Base-by-base conservation (phyloP, 73 alveolate species). In the Breviolum minutum region DNA sequence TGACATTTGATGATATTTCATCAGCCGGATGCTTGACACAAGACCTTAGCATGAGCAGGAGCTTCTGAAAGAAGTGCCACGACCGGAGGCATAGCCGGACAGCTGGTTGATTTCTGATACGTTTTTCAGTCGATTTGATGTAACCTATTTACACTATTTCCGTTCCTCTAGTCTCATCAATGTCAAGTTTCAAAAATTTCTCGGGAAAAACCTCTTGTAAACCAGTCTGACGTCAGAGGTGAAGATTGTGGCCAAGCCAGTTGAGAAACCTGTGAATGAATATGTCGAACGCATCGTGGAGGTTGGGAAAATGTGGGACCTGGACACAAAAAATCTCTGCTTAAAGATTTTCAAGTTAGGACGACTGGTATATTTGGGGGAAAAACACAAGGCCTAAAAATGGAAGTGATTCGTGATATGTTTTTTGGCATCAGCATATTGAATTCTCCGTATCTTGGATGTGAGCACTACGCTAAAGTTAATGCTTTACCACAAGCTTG, bases 241-340 rank as follows among this genome's bases (percentile, higher is more conserved):
- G 73, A 87, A 80, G 91, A 63, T 81, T 30, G 99, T 94, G 99
- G 94, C 92, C 30, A 94, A 81, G 48, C 92, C 92, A 6, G 94
- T 94, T 61, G 99, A 94, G 84, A 94, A 94, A 73, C 99, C 99
- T 7, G 99, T 94, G 73, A 81, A 80, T 32, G 94, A 94, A 62
- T 77, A 63, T 24, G 99, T 94, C 64, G 99, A 94, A 85, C 69
- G 99, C 30, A 81, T 94, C 22, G 99, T 94, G 32, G 99, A 94
- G 99, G 99, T 66, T 40, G 54, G 54, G 54, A 40, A 40, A 40
- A 40, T 40, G 54, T 40, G 54, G 54, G 54, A 40, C 54, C 24
- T 13, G 64, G 20, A 30, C 29, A 83, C 22, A 26, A 11, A 17
- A n/a, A 74, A n/a, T 11, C 17, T n/a, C n/a, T n/a, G 85, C 32